Evolutionary conservation across 768 basidiomycete species (phyloP).

Genomic region (Sporobolomyces pararoseus): DNA sequence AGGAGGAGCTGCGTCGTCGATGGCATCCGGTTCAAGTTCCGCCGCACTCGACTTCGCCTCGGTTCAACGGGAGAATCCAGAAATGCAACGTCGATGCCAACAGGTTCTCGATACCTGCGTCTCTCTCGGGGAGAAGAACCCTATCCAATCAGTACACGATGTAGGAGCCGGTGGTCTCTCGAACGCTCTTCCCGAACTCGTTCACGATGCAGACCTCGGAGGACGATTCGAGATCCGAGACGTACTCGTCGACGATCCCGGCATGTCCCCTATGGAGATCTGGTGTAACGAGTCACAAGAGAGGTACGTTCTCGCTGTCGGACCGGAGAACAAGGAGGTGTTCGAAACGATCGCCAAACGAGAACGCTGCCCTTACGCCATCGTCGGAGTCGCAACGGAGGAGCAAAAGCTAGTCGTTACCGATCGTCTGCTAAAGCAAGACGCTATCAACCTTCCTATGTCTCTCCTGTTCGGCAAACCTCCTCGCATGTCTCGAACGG

Average conservation of each 20-base stretch:
- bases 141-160: conserved; percentile 94
- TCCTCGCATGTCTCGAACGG: conserved; percentile 78
- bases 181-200: conserved; percentile 93
- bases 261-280: conserved; percentile 99
- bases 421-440: conserved; percentile 70
- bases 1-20: conserved; percentile 92
- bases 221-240: conserved; percentile 90
- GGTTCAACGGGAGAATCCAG: conserved; percentile 95
- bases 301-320: conserved; percentile 89
- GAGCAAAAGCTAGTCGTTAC: conserved; percentile 82
- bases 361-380: conserved; percentile 87
- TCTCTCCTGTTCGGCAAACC: conserved; percentile 93
- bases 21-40: conserved; percentile 81
- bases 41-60: conserved; percentile 95
- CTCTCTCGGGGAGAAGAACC: conserved; percentile 60
- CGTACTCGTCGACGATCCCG: conserved; percentile 81
- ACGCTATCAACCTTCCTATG: conserved; percentile 87
- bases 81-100: conserved; percentile 95
- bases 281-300: conserved; percentile 99
- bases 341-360: conserved; percentile 77
- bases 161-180: conserved; percentile 96
- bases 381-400: conserved; percentile 81
- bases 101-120: conserved; percentile 94
- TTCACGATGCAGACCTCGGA: conserved; percentile 90
- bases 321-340: conserved; percentile 57